A percentile compares a stretch with the other conserved stretches of the same genome.
These are phyloP conservation scores for Juncus effusus DNA, from an alignment of 176 grass and related monocot genomes.

Conservation along the genomic window DNA sequence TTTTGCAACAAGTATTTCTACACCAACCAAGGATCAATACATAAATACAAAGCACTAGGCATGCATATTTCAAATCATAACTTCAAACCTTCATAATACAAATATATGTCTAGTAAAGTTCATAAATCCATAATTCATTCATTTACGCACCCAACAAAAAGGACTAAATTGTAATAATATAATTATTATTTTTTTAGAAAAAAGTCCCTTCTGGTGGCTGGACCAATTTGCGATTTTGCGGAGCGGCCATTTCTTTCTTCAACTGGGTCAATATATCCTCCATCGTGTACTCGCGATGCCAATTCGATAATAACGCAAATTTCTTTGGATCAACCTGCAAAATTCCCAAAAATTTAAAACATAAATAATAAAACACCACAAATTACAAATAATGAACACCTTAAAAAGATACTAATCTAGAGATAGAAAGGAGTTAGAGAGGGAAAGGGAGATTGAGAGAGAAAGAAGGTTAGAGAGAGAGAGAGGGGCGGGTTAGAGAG, in stretches of 20 bases:
- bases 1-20: slow-evolving; percentile 14
- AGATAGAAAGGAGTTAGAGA: neutral
- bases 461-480: too few species aligned
- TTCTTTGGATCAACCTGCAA: slow-evolving; percentile 36
- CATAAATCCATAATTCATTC: slow-evolving; percentile 7
- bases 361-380: neutral
- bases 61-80: too few species aligned
- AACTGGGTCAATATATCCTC: slow-evolving; percentile 39
- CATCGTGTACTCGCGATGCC: slow-evolving; percentile 35
- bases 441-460: neutral
- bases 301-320: slow-evolving; percentile 35
- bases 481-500: neutral
- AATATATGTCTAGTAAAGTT: too few species aligned
- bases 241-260: slow-evolving; percentile 41
- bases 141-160: slow-evolving; percentile 15
- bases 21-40: slow-evolving; percentile 10
- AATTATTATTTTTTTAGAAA: slow-evolving; percentile 27
- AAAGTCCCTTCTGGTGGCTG: slow-evolving; percentile 39
- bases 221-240: slow-evolving; percentile 37
- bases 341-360: neutral
- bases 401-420: slow-evolving; percentile 14
- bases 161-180: neutral
- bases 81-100: too few species aligned
- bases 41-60: slow-evolving; percentile 1
- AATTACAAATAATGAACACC: neutral